These are phyloP conservation scores for Amanita exitialis DNA, from an alignment of 768 basidiomycete genomes.

Conservation along the genomic window DNA sequence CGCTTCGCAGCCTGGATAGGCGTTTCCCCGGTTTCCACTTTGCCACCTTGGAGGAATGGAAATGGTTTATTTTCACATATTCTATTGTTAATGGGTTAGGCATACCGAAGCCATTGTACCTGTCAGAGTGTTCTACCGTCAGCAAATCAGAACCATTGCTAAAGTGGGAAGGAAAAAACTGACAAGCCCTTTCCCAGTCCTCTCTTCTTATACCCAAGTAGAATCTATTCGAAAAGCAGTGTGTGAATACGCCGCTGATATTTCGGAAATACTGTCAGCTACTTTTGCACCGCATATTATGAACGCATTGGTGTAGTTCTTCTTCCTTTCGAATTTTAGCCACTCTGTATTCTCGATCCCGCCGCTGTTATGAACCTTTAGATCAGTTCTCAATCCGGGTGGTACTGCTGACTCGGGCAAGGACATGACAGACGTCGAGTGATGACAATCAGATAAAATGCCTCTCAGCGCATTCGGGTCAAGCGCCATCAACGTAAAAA, in stretches of 20 bases:
- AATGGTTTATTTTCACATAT: not conserved
- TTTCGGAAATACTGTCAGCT: conserved; percentile 1
- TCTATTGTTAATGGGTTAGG: not conserved
- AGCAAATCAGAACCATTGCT: not conserved
- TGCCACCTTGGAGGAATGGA: conserved; percentile 39
- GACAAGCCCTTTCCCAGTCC: conserved; percentile 63
- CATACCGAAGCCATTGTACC: conserved; percentile 79
- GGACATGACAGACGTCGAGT: not conserved
- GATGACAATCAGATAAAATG: no score
- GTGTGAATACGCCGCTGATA: conserved; percentile 1
- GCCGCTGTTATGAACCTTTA: conserved; percentile 14
- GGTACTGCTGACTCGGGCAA: conserved; percentile 18
- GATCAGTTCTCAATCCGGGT: conserved; percentile 31
- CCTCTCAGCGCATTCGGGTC: no score
- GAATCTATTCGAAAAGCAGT: conserved; percentile 29
- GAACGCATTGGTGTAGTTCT: conserved; percentile 66
- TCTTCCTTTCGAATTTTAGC: conserved; percentile 29
- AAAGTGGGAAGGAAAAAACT: conserved; percentile 10
- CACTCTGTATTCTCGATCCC: conserved; percentile 20
- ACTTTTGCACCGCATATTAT: conserved; percentile 45
- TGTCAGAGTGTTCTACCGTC: conserved; percentile 17
- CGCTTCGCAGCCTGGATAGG: conserved; percentile 61
- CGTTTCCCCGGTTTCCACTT: conserved; percentile 70
- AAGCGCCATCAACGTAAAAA: no score
- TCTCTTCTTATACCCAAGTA: conserved; percentile 73